Base-by-base conservation (phyloP, 2,329 filamentous ascomycete genomes). In the Colletotrichum echinochloae region DNA sequence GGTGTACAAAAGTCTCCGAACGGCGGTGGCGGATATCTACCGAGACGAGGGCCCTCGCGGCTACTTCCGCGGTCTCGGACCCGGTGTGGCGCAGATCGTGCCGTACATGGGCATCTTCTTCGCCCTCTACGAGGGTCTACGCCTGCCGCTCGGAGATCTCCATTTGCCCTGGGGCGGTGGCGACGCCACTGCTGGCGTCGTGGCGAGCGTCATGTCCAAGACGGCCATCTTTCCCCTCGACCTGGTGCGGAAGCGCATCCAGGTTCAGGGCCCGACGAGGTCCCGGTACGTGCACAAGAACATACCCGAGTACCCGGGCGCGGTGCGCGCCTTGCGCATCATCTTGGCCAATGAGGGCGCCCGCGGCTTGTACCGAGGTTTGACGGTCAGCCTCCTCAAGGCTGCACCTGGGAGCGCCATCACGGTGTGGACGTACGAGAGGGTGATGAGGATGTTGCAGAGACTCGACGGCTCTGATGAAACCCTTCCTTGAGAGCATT, bases 61-160 rank as follows among this genome's bases (percentile, higher is more conserved):
- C 0, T 98, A 97, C 83, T 99, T 97, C 81, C 92, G 94, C 59
- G 96, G 96, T 4, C 84, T 97, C 41, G 88, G 88, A 1, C 95
- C 95, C 1, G 94, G 92, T 0, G 84, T 98, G 28, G 91, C 87
- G 33, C 95, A 98, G 83, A 96, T 98, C 59, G 89, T 97, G 12
- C 96, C 96, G 2, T 97, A 95, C 79, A 99, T 99, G 96, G 96
- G 96, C 18, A 86, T 97, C 2, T 98, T 99, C 84, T 99, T 99
- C 81, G 89, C 93, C 41, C 88, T 90, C 49, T 99, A 98, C 82
- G 96, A 99, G 81, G 85, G 87, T 12, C 83, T 97, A 60, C 86
- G 93, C 7, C 78, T 89, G 8, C 88, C 87, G 0, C 80, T 95
- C 55, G 83, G 84, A 8, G 77, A 78, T 7, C 75, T 90, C 23